Base-by-base conservation (phyloP, 1,139 yeast genomes). In the Lodderomyces metapsilosis region DNA sequence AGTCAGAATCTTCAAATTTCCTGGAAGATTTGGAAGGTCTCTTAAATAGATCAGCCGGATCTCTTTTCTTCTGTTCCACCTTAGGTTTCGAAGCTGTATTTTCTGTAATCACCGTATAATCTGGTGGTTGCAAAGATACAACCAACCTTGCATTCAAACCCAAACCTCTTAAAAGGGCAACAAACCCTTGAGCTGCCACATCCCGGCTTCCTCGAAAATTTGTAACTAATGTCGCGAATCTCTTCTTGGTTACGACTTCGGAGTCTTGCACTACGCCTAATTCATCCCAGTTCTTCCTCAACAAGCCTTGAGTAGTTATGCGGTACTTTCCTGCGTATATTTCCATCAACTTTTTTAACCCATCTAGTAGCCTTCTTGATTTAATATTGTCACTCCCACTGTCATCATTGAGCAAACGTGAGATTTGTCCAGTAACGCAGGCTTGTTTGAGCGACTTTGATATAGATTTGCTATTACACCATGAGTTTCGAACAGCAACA, bases 91-190 rank as follows among this genome's bases (percentile, higher is more conserved):
- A n/a, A 61, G 61, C 3, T 3, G 11, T 13, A 18, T 12, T 25
- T 24, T 49, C 43, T 0, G 64, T 47, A 1, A 65, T 58, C 13
- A 61, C 50, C 0, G 92, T 82, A 52, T 81, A 84, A 57, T 92
- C 97, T 0, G 96, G 91, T 0, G 96, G 92, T 56, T 94, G 99
- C 18, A 91, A 53, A 0, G 96, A 89, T 52, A 82, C 82, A 0
- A 89, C 81, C 21, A 92, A 63, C 35, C 99, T 68, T 0, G 94
- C 82, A 38, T 81, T 76, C 22, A 92, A 66, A 1, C 87, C 88
- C 11, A 85, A 64, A 1, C 91, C 72, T 45, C 98, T 64, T 37
- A 89, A 60, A 2, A 91, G 56, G 0, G 88, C 80, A 8, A 88
- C 89, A 63, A 88, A 89, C 0, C 96, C 97, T 54, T 88, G 96